phyloP scores from a whole-genome alignment of 805 yeast species.

The Groenewaldozyma salmanticensis region DNA sequence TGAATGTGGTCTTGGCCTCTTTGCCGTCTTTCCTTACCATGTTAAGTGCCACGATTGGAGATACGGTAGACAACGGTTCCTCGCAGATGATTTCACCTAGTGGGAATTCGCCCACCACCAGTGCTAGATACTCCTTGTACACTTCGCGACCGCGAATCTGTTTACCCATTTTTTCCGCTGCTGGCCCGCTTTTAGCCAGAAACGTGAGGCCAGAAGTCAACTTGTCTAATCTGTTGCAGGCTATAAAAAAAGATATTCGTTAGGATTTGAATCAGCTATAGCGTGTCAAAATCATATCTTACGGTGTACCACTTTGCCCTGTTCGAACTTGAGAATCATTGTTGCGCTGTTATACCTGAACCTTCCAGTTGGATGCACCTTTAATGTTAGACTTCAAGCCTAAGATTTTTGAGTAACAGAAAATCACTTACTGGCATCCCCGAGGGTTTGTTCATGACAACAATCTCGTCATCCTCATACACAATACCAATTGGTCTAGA shows the following conservation, averaged over 20 bases:
- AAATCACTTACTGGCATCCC: slow-evolving; percentile 69
- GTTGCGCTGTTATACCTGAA: slow-evolving; percentile 77
- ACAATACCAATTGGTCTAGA: slow-evolving; percentile 53
- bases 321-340: slow-evolving; percentile 63
- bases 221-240: slow-evolving; percentile 83
- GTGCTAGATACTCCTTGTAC: slow-evolving; percentile 72
- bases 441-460: slow-evolving; percentile 88
- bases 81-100: slow-evolving; percentile 46
- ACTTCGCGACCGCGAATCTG: slow-evolving; percentile 66
- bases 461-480: slow-evolving; percentile 63
- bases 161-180: slow-evolving; percentile 66
- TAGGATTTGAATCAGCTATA: neutral
- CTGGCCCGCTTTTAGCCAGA: slow-evolving; percentile 69
- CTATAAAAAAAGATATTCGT: slow-evolving; percentile 10
- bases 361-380: slow-evolving; percentile 74
- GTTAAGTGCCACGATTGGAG: slow-evolving; percentile 65
- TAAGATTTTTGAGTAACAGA: neutral
- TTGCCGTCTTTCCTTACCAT: slow-evolving; percentile 53
- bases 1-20: slow-evolving; percentile 65
- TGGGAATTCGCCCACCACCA: slow-evolving; percentile 84
- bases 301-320: slow-evolving; percentile 55
- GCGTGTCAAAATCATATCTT: slow-evolving; percentile 1
- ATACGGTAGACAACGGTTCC: slow-evolving; percentile 56
- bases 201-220: slow-evolving; percentile 92
- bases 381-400: neutral